Conservation (phyloP, 2,329 filamentous ascomycete genomes). For the Cercospora canescens region DNA sequence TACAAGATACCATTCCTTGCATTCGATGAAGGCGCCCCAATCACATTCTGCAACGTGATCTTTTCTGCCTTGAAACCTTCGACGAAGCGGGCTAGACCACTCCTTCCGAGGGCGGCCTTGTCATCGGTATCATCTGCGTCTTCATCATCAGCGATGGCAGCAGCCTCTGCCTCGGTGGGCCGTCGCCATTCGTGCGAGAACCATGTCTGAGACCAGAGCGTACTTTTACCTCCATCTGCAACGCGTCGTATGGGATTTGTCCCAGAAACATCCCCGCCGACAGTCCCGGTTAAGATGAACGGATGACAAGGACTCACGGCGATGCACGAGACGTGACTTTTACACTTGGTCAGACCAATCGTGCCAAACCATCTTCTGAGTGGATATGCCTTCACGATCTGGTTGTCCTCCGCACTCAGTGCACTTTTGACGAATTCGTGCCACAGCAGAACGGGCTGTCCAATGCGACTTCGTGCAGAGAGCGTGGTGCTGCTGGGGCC, state of each 20-base stretch:
- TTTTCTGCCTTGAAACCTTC: constrained; percentile 44
- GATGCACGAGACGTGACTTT: constrained; percentile 41
- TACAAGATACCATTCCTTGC: constrained; percentile 25
- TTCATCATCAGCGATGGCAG: background rate
- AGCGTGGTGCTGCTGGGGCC: constrained; percentile 48
- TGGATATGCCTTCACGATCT: constrained; percentile 50
- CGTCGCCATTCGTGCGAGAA: constrained; percentile 59
- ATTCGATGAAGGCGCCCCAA: constrained; percentile 20
- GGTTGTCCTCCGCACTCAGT: constrained; percentile 56
- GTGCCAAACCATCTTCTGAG: constrained; percentile 55
- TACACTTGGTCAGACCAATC: constrained; percentile 40
- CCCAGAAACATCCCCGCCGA: constrained; percentile 52
- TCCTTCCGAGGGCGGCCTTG: background rate
- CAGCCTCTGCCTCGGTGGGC: constrained; percentile 21
- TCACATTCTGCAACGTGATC: constrained; percentile 19
- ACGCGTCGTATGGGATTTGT: constrained; percentile 55
- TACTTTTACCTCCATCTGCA: constrained; percentile 48
- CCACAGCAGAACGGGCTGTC: constrained; percentile 51
- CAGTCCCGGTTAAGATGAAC: constrained; percentile 53
- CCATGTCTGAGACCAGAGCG: constrained; percentile 57
- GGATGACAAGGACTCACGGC: constrained; percentile 57
- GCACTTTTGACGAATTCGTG: constrained; percentile 57
- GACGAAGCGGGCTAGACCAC: constrained; percentile 37
- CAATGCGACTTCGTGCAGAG: constrained; percentile 52
- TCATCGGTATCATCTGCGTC: background rate